Base-by-base conservation (phyloP, 371 early-diverging fungal genomes). In the Mucor indicus region DNA sequence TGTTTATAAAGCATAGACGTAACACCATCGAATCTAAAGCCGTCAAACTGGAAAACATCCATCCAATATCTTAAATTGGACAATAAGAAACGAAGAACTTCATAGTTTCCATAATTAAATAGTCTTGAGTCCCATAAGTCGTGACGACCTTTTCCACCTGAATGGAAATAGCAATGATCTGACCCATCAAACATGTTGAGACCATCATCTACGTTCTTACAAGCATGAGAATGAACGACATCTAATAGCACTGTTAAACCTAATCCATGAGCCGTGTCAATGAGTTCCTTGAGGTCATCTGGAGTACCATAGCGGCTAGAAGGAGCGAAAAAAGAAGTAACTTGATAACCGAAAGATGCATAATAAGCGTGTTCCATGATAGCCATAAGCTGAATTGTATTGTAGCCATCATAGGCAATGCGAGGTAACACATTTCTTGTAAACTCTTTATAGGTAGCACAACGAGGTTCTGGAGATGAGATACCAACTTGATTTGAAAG, bases 341-440 rank as follows among this genome's bases (percentile, higher is more conserved):
- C 95, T 64, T 97, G 96, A 63, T 97, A 97, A 2, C 98, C 98
- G 59, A 97, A 97, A 7, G 88, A 87, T 27, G 96, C 98, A 60
- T 96, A 97, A 67, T 97, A 97, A n/a, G 96, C 95, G 56, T 97
- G 98, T 65, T 97, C 98, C 96, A 95, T 95, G 36, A 97, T 76
- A 29, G 96, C 98, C 98, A 97, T 97, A 33, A 97, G 62, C 71
- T 97, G 96, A 54, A 97, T 89, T 0, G 86, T 74, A 66, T 97
- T 96, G 80, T 97, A 97, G 0, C 95, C 95, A 8, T 93, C 78
- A 44, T 87, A 69, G 45, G 79, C 79, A 64, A 97, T 92, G 48
- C 93, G 79, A 17, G 93, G 95, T 15, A 97, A 72, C 8, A 91
- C 81, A 44, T 91, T 84, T 32, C 77, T 62, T 2, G 92, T 90